Conservation (phyloP, 2,329 filamentous ascomycete species). For the Lasiodiplodia gonubiensis region DNA sequence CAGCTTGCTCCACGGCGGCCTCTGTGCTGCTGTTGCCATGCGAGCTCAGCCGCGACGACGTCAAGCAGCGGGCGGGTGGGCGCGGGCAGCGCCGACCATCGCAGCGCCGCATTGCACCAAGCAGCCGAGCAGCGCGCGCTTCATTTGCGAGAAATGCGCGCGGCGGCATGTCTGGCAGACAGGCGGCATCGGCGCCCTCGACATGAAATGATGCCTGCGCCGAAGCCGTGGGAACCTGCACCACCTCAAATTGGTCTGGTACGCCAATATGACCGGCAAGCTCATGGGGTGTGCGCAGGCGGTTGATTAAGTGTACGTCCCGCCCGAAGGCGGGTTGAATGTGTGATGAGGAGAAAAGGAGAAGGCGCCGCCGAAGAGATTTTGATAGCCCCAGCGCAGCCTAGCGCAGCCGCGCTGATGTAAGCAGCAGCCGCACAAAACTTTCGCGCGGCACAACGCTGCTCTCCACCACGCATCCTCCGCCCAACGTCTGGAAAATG, state of each 20-base stretch:
- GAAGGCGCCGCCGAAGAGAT: constrained; percentile 11
- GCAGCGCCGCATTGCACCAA: constrained; percentile 1
- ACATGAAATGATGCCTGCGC: constrained; percentile 14
- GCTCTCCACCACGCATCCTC: constrained; percentile 1
- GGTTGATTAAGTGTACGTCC: constrained; percentile 54
- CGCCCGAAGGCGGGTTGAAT: constrained; percentile 42
- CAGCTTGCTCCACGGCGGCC: background rate
- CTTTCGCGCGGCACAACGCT: background rate
- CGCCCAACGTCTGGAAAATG: constrained; percentile 11
- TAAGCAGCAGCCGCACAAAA: constrained; percentile 22
- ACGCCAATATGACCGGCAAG: constrained; percentile 55
- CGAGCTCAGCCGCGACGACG: background rate
- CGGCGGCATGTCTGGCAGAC: constrained; percentile 40
- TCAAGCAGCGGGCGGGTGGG: background rate
- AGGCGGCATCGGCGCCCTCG: constrained; percentile 44
- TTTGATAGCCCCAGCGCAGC: constrained; percentile 18
- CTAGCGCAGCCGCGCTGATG: constrained; percentile 13
- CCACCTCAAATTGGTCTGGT: constrained; percentile 42
- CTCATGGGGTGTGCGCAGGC: constrained; percentile 43
- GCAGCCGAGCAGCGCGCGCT: constrained; percentile 7
- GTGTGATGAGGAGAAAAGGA: constrained; percentile 41
- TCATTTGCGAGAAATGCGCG: constrained; percentile 25
- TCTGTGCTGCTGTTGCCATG: background rate
- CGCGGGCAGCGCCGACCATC: background rate
- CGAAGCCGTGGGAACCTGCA: constrained; percentile 20